Conservation (phyloP, 208 protist species). For the Trypanosoma melophagium region DNA sequence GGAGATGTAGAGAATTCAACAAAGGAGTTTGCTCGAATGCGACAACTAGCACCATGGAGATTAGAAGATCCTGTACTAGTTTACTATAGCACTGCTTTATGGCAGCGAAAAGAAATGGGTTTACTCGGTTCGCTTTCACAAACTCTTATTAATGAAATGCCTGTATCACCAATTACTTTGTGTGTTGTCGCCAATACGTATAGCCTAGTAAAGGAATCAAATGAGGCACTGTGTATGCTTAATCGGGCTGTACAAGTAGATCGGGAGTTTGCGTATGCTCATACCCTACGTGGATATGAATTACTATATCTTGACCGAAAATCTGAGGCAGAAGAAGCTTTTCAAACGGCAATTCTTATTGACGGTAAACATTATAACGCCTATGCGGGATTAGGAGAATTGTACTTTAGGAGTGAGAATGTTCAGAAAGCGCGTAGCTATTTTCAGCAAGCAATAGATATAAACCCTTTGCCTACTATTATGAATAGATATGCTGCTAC, state of each 20-base stretch:
- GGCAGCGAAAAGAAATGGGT: slow-evolving; percentile 90
- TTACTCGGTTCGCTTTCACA: slow-evolving; percentile 89
- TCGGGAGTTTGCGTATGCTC: slow-evolving; percentile 87
- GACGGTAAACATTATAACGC: slow-evolving; percentile 95
- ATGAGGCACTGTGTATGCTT: slow-evolving; percentile 94
- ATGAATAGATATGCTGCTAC: slow-evolving; percentile 76
- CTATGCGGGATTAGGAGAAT: slow-evolving; percentile 95
- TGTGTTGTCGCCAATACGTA: slow-evolving; percentile 95
- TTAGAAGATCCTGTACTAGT: slow-evolving; percentile 56
- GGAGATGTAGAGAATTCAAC: slow-evolving; percentile 63
- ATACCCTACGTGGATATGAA: slow-evolving; percentile 95
- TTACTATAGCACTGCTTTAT: slow-evolving; percentile 96
- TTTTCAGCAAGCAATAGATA: slow-evolving; percentile 83
- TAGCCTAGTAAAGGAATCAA: slow-evolving; percentile 92
- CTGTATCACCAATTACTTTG: slow-evolving; percentile 81
- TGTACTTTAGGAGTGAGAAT: slow-evolving; percentile 92
- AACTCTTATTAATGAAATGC: slow-evolving; percentile 85
- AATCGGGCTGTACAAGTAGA: slow-evolving; percentile 90
- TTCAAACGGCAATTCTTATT: slow-evolving; percentile 87
- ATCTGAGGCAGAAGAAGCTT: slow-evolving; percentile 87
- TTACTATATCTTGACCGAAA: slow-evolving; percentile 92
- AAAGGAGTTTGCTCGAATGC: slow-evolving; percentile 47
- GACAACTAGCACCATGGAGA: slow-evolving; percentile 55
- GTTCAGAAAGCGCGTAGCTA: slow-evolving; percentile 86
- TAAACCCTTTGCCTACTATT: slow-evolving; percentile 82